Base-by-base conservation (phyloP, 306 rosid genomes). In the Arachis hypogaea region DNA sequence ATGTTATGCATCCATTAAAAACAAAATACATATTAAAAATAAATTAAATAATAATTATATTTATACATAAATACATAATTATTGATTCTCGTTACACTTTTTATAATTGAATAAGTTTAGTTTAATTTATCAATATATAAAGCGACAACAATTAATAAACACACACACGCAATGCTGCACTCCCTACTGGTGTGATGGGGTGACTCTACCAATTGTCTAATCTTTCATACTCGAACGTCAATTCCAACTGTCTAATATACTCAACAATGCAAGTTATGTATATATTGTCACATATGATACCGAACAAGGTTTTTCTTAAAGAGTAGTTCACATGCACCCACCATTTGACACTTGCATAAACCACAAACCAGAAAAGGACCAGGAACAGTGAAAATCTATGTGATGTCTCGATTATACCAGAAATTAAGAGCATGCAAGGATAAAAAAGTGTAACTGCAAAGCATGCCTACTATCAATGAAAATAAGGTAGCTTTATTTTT, bases 381-480 rank as follows among this genome's bases (percentile, higher is more conserved):
- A n/a, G 9, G 46, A 78, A 59, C 18, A 63, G 43, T 1, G 40
- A 14, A 69, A 46, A 44, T 43, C 40, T 14, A 18, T 30, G 61
- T 72, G 18, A 14, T 5, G 8, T 75, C 30, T 45, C 33, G 18
- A 12, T 54, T n/a, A 65, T 6, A 77, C n/a, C 40, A 29, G 41
- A 50, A 50, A 28, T n/a, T 36, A 33, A 3, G 46, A 63, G 30
- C 67, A 78, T 2, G 54, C 68, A 29, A 56, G 57, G 2, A 33
- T 33, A 33, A 33, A 33, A 12, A 55, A 66, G 30, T 5, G 63
- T 76, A 65, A 63, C 28, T 22, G 56, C 54, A 50, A 41, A 41
- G 18, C 52, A 50, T 56, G 45, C 73, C 45, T 38, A 71, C 28
- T 63, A 45, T 47, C 74, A 78, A 51, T 6, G 6, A 7, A 10